A percentile compares a stretch with the other conserved stretches of the same genome.
Evolutionary conservation across 2,329 filamentous ascomycete genomes (phyloP).

Genomic region (Fusarium dlaminii): DNA sequence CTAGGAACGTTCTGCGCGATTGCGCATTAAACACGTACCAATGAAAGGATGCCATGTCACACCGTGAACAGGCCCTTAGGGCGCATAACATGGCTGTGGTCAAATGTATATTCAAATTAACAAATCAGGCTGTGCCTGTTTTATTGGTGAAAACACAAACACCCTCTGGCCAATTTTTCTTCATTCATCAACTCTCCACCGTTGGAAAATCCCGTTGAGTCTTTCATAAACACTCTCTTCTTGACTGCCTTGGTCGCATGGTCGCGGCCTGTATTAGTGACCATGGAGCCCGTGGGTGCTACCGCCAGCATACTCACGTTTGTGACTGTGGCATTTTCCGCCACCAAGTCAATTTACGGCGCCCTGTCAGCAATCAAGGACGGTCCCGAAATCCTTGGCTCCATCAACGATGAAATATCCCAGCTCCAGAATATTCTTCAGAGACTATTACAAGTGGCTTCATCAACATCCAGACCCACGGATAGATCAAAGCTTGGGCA

Average conservation of each 20-base stretch:
- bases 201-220: no score
- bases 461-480: background rate
- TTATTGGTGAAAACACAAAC: background rate
- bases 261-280: background rate
- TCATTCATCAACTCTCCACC: background rate
- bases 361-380: background rate
- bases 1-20: accelerated
- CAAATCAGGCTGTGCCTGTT: background rate
- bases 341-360: background rate
- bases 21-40: background rate
- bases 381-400: background rate
- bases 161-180: background rate
- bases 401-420: accelerated
- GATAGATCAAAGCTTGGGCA: background rate
- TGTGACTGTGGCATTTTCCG: background rate
- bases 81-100: no score
- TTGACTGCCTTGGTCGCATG: accelerated
- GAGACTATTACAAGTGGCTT: background rate
- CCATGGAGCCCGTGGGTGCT: background rate
- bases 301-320: background rate
- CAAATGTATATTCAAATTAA: background rate
- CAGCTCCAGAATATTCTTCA: background rate
- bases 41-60: background rate
- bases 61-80: background rate
- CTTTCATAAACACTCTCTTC: background rate